Base-by-base conservation (phyloP, 2,329 filamentous ascomycete genomes). In the Corynespora cassiicola region DNA sequence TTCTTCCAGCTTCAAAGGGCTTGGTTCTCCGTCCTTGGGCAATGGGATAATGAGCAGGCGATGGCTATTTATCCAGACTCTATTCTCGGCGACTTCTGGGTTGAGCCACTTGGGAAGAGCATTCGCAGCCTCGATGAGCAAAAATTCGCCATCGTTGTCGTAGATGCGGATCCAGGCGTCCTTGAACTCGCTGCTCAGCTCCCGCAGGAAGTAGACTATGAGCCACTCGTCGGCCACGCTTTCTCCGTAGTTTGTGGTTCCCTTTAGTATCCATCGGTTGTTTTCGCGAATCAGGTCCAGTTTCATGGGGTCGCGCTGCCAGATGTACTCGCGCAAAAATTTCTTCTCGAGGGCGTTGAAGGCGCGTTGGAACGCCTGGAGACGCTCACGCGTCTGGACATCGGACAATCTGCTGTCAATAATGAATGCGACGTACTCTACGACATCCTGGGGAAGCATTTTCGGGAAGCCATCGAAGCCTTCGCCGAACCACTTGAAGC, bases 201-300 rank as follows among this genome's bases (percentile, higher is more conserved):
- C 86, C 28, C 88, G 83, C 19, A 99, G 75, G 5, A 97, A 73
- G 70, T 91, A 96, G 14, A 97, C 91, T 43, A 97, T 85, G 5
- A 97, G 80, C 95, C 94, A 99, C 73, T 99, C 95, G 57, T 99
- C 94, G 60, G 96, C 92, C 4, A 97, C 85, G 0, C 90, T 94
- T 68, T 99, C 95, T 7, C 92, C 91, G 58, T 90, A 97, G 63
- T 92, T 88, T 1, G 90, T 94, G 34, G 77, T 75, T 14, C 92
- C 92, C 47, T 82, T 80, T 5, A 99, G 78, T 48, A 85, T 84
- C 53, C 73, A 76, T 31, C 68, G 61, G 3, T 73, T 82, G 56
- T 86, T 69, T 75, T 86, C 57, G 75, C 75, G 75, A 27, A 72
- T 63, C 19, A 82, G 66, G 12, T 86, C 80, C 5, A 96, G 71